These are phyloP conservation scores for Penicillium griseofulvum DNA, from an alignment of 2,329 filamentous ascomycete species.

Conservation along the genomic window DNA sequence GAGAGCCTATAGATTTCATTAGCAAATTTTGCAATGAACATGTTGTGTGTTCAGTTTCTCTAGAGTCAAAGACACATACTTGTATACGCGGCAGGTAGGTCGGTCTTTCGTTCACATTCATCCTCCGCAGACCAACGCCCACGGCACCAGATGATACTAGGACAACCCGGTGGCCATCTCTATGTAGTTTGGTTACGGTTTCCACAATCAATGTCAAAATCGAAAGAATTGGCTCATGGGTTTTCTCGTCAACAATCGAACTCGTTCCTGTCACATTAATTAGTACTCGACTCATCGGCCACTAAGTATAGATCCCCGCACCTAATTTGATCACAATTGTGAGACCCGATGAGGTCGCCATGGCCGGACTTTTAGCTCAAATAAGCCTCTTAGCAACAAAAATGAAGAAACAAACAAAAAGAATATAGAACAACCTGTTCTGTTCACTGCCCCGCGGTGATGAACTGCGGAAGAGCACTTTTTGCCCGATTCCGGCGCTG, in stretches of 20 bases:
- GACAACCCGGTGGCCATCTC: conserved; percentile 90
- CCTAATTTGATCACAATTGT: conserved; percentile 44
- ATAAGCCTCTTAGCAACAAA: neutral
- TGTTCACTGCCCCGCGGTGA: conserved; percentile 2
- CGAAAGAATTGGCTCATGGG: conserved; percentile 87
- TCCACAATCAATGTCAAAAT: conserved; percentile 91
- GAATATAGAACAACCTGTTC: neutral
- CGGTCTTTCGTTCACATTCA: conserved; percentile 82
- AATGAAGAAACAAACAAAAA: neutral
- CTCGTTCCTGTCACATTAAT: conserved; percentile 69
- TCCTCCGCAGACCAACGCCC: conserved; percentile 84
- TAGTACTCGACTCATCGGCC: conserved; percentile 12
- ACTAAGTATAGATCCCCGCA: conserved; percentile 29
- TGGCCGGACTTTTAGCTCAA: conserved; percentile 10
- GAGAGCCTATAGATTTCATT: conserved; percentile 59
- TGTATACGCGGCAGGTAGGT: conserved; percentile 89
- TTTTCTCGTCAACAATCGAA: conserved; percentile 97
- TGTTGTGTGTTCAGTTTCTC: neutral
- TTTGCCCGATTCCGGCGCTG: conserved; percentile 11
- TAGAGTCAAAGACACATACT: conserved; percentile 42
- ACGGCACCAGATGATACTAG: conserved; percentile 97
- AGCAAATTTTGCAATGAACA: neutral
- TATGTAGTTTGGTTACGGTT: conserved; percentile 79
- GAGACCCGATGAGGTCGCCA: conserved; percentile 27
- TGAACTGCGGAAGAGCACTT: conserved; percentile 7